Evolutionary conservation across 2,329 filamentous ascomycete species (phyloP), one percentile per base, ranked within the genome.

Genomic region (Botrytis squamosa): DNA sequence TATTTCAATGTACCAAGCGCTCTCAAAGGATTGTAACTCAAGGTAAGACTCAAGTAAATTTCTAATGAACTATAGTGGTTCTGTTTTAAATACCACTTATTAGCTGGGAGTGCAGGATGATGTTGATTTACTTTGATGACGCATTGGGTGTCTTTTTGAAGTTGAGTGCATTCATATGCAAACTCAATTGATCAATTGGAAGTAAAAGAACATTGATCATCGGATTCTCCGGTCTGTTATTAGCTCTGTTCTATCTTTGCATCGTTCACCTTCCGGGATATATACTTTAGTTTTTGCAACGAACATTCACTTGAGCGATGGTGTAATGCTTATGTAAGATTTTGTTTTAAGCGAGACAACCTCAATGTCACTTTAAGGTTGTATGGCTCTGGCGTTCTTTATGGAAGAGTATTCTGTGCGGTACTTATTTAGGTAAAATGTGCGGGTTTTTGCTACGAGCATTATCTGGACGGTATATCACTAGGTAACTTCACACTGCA

Each of bases 351-450:
- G 52, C 52, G 52, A 55, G 52, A 29, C 4, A 18, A 55, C 52
- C 52, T 3, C 14, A 18, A 57, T 1, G 9, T 57, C 14, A 57
- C n/a, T 57, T 4, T 3, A 18, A 57, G 7, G 14, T 18, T 57
- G n/a, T 29, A 57, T 57, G n/a, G 7, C 52, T 55, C 3, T 55
- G 3, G 6, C 14, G 8, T 55, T 7, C 12, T 55, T 3, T 7
- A 16, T 7, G 1, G 52, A 8, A 18, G 52, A 57, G 0, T 4
- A 7, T 6, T 57, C 14, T 16, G 14, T 57, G n/a, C 6, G 0
- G n/a, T 57, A 57, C 2, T 18, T 1, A 33, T 6, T 1, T 5
- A 18, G 7, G 14, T 57, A 9, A 0, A 1, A 2, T 18, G 1
- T 14, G 16, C 16, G 6, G 3, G 3, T 3, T 33, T 0, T 9